Percentiles rank a stretch among this genome's conserved stretches.
These are phyloP conservation scores for Stachybotrys chlorohalonatus DNA, from an alignment of 2,329 filamentous ascomycete species.

Conservation along the genomic window DNA sequence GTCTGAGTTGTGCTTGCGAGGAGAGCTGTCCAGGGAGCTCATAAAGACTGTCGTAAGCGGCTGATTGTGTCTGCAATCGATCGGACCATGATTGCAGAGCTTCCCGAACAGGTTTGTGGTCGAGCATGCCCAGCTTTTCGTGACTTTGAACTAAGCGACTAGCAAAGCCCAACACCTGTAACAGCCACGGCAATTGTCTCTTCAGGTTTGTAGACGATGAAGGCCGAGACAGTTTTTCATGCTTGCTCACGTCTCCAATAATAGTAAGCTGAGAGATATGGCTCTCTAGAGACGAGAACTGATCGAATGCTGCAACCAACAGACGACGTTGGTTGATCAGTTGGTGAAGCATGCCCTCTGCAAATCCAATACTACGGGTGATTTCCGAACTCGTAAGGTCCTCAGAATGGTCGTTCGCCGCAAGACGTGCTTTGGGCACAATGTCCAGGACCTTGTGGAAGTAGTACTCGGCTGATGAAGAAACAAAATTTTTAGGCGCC, in stretches of 20 bases:
- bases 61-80: conserved; percentile 33
- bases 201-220: conserved; percentile 12
- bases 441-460: conserved; percentile 74
- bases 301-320: conserved; percentile 30
- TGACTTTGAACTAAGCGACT: conserved; percentile 57
- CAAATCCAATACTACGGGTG: conserved; percentile 66
- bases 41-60: conserved; percentile 31
- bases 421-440: conserved; percentile 56
- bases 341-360: conserved; percentile 78
- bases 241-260: conserved; percentile 19
- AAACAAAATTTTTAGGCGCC: conserved; percentile 12
- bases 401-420: conserved; percentile 65
- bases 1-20: conserved; percentile 23
- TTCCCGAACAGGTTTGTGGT: conserved; percentile 34
- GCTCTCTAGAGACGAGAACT: conserved; percentile 28
- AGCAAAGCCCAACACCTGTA: conserved; percentile 56
- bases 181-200: conserved; percentile 47
- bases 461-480: conserved; percentile 51
- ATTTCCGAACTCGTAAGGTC: conserved; percentile 79
- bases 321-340: conserved; percentile 49
- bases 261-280: conserved; percentile 25
- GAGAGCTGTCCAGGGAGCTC: conserved; percentile 42
- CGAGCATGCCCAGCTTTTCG: conserved; percentile 48
- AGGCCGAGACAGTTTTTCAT: conserved; percentile 11
- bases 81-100: conserved; percentile 41